Percentiles rank a stretch among this genome's conserved stretches.
Conservation (phyloP, 176 grass and related monocot genomes). For the Bothriochloa decipiens region DNA sequence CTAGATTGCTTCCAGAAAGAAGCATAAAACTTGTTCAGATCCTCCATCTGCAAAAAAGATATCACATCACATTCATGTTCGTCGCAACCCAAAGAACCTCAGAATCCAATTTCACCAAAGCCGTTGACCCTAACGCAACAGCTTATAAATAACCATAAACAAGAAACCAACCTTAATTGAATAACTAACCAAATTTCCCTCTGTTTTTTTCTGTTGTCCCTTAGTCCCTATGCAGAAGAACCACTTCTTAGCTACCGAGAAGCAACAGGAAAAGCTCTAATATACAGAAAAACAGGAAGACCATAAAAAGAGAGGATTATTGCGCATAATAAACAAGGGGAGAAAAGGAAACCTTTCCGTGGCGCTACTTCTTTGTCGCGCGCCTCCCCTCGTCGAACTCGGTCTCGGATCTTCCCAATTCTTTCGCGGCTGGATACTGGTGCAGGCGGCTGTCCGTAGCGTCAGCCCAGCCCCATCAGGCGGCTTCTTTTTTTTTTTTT, state of each 20-base stretch:
- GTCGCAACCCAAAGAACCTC: neutral
- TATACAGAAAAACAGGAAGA: neutral
- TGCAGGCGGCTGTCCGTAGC: conserved; percentile 27
- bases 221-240: neutral
- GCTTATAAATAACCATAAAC: neutral
- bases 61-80: conserved; percentile 10
- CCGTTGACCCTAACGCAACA: neutral
- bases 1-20: conserved; percentile 32
- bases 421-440: conserved; percentile 19
- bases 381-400: conserved; percentile 4
- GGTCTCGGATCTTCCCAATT: conserved; percentile 24
- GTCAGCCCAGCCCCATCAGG: neutral
- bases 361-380: conserved; percentile 12
- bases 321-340: neutral
- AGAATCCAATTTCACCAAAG: neutral
- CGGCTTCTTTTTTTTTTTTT: neutral
- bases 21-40: neutral
- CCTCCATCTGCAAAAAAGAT: conserved; percentile 5
- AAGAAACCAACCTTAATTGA: neutral
- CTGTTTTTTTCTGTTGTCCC: neutral
- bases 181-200: neutral
- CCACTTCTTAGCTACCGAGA: neutral
- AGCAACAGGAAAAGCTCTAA: neutral
- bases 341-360: conserved; percentile 11
- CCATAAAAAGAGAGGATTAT: conserved; percentile 17